A percentile compares a stretch with the other conserved stretches of the same genome.
These are phyloP conservation scores for Metarhizium humberi DNA, from an alignment of 2,329 filamentous ascomycete species.

Conservation along the genomic window DNA sequence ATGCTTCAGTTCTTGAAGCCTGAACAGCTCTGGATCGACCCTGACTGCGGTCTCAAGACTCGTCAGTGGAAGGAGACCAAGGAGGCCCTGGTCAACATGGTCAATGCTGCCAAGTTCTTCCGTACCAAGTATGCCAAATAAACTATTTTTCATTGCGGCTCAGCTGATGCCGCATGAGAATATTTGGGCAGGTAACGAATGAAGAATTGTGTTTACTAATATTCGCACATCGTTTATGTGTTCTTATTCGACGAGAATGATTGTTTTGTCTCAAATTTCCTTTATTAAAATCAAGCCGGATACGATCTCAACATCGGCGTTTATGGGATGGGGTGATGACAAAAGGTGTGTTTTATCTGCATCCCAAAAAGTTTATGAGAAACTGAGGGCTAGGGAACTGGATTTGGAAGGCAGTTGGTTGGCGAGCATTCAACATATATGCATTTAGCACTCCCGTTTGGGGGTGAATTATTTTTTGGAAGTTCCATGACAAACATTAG, in stretches of 20 bases:
- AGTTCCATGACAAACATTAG: conserved; percentile 18
- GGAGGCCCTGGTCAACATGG: conserved; percentile 91
- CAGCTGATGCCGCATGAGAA: conserved; percentile 9
- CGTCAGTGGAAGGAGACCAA: conserved; percentile 98
- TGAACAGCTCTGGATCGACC: conserved; percentile 99
- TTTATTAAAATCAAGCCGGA: conserved; percentile 28
- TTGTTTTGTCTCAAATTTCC: conserved; percentile 3
- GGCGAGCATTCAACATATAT: conserved; percentile 31
- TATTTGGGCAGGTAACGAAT: conserved; percentile 7
- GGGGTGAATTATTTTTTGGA: conserved; percentile 13
- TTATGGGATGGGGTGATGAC: conserved; percentile 28
- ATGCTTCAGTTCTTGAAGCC: conserved; percentile 97
- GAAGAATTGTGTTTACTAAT: conserved; percentile 19
- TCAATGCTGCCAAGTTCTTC: conserved; percentile 96
- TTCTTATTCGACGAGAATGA: background rate
- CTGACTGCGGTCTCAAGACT: conserved; percentile 98
- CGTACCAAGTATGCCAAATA: conserved; percentile 76
- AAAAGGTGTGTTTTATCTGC: conserved; percentile 22
- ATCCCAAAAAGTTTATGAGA: conserved; percentile 25
- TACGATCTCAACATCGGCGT: conserved; percentile 54
- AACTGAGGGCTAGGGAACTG: conserved; percentile 16
- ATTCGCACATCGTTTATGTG: conserved; percentile 14
- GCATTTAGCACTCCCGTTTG: conserved; percentile 24
- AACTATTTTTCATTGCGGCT: conserved; percentile 16
- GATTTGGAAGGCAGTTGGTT: conserved; percentile 14